A percentile compares a stretch with the other conserved stretches of the same genome.
These are phyloP conservation scores for Amanita thiersii DNA, from an alignment of 768 basidiomycete species.

Conservation along the genomic window DNA sequence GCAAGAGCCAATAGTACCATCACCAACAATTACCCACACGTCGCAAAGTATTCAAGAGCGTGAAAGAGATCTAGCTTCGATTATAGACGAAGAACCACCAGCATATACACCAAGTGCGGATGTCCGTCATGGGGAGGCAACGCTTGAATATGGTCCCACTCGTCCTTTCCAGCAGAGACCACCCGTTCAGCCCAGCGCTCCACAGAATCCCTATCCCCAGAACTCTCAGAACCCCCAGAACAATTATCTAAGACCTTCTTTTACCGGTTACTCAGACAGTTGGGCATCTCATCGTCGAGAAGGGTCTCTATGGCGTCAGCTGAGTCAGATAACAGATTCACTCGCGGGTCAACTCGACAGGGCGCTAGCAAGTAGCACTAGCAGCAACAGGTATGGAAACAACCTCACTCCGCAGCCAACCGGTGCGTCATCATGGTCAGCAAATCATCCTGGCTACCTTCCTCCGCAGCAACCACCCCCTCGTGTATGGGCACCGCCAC, in stretches of 20 bases:
- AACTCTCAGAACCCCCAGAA: background rate
- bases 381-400: too few species aligned
- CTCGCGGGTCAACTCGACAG: background rate
- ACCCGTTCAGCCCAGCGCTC: conserved; percentile 7
- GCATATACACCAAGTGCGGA: conserved; percentile 60
- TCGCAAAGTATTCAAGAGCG: too few species aligned
- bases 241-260: background rate
- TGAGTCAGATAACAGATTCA: background rate
- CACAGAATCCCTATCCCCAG: conserved; percentile 7
- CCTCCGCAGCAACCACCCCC: too few species aligned
- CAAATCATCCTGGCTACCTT: too few species aligned
- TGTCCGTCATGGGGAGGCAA: conserved; percentile 46
- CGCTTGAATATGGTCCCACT: conserved; percentile 53
- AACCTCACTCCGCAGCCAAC: conserved; percentile 5
- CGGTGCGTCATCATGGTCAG: conserved; percentile 1
- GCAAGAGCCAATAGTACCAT: background rate
- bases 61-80: background rate
- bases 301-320: too few species aligned
- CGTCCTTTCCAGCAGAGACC: conserved; percentile 51
- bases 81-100: conserved; percentile 53
- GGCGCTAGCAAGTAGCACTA: too few species aligned
- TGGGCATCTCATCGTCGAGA: background rate
- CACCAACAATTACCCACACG: conserved; percentile 8
- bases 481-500: conserved; percentile 12
- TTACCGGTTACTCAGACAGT: background rate